These are phyloP conservation scores for Neophaeococcomyces aloes DNA, from an alignment of 2,329 filamentous ascomycete genomes.

Conservation along the genomic window DNA sequence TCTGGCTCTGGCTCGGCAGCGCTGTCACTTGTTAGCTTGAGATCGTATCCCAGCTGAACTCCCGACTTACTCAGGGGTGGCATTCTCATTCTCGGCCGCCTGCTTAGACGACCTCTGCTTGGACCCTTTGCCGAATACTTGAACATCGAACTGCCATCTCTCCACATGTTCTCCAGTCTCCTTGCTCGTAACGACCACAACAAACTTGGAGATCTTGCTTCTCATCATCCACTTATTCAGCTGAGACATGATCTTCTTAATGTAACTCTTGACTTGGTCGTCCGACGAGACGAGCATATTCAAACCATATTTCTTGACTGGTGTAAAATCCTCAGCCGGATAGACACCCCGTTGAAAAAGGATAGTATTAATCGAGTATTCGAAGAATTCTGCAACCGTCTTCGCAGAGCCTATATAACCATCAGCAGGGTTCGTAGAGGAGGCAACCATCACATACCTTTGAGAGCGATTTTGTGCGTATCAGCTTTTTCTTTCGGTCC, in stretches of 20 bases:
- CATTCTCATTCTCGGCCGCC: constrained; percentile 59
- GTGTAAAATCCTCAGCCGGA: constrained; percentile 91
- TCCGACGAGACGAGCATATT: constrained; percentile 76
- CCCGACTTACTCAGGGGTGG: constrained; percentile 40
- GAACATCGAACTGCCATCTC: constrained; percentile 93
- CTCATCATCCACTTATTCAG: constrained; percentile 96
- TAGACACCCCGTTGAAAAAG: constrained; percentile 78
- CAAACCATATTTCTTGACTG: constrained; percentile 99
- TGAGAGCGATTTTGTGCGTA: constrained; percentile 81
- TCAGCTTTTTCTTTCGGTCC: constrained; percentile 61
- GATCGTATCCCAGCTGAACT: neutral
- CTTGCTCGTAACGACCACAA: constrained; percentile 93
- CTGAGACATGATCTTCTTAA: constrained; percentile 98
- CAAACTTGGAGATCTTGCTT: constrained; percentile 92
- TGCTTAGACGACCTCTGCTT: constrained; percentile 42
- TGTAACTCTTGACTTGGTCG: constrained; percentile 97
- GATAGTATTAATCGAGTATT: constrained; percentile 65
- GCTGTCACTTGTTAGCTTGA: constrained; percentile 12
- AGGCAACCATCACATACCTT: constrained; percentile 26
- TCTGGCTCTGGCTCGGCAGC: constrained; percentile 36
- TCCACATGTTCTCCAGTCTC: constrained; percentile 95
- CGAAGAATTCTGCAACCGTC: constrained; percentile 93
- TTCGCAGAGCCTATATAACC: constrained; percentile 55
- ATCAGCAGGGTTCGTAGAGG: constrained; percentile 1
- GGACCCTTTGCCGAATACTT: constrained; percentile 45